Evolutionary conservation across 2,329 filamentous ascomycete species (phyloP), one percentile per base, ranked within the genome.

Genomic region (Didymosphaeria variabile): DNA sequence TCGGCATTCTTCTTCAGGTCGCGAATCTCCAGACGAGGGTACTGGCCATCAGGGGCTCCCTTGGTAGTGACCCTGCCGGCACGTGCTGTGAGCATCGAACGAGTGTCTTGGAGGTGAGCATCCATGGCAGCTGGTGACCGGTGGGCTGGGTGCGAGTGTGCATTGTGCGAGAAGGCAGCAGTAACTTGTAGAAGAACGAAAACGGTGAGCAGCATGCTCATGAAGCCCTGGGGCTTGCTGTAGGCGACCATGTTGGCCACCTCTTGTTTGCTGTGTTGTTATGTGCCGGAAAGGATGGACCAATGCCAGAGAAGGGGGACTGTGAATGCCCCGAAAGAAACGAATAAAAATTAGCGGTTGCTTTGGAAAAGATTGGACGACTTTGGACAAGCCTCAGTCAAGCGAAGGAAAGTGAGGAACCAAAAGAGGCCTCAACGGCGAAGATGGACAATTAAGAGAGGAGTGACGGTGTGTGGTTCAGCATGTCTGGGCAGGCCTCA

Each of bases 1-100:
- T 92, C 87, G 9, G 84, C 74, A 31, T 77, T 75, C 60, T 91
- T 85, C 57, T 84, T 79, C 67, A 96, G 82, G 42, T 90, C 81
- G 49, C 89, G 84, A 65, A 96, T 86, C 72, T 95, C 91, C 53
- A 84, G 83, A 65, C 92, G 86, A 17, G 77, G 72, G 75, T 73
- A 47, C 65, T 64, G 50, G 42, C 47, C 49, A 38, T 57, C 60
- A 6, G 52, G 23, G 38, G 57, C 60, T 34, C 69, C 70, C 55
- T 60, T 65, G 55, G 63, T 59, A 54, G 70, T 70, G 61, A 72
- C 66, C 54, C 62, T 67, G 58, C 59, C 67, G 26, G 66, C 68
- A 59, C 73, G 74, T 56, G 72, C 70, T 29, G 57, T 47, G 19
- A 76, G 65, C 36, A 66, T 56, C 7, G 60, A 55, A 46, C 65